Evolutionary conservation across 768 basidiomycete genomes (phyloP).

Genomic region (Gyrodon lividus): DNA sequence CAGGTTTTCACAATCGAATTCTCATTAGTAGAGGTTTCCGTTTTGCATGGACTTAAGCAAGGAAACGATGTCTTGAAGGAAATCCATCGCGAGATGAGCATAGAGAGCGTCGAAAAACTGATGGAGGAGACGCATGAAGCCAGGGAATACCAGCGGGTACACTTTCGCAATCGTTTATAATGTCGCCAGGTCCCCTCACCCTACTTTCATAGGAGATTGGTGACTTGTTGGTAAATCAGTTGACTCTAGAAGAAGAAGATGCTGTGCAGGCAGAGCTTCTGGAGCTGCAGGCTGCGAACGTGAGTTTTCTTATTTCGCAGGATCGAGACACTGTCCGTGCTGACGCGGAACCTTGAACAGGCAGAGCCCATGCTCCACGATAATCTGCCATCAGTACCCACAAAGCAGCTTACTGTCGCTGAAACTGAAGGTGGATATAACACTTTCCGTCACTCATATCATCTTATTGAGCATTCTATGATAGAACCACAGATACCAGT

Average conservation of each 20-base stretch:
- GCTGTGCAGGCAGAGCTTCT: conserved; percentile 83
- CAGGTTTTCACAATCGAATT: conserved; percentile 98
- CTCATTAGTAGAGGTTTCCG: conserved; percentile 89
- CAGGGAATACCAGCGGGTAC: conserved; percentile 83
- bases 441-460: not conserved
- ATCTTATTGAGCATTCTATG: conserved; percentile 2
- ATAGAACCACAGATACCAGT: conserved; percentile 3
- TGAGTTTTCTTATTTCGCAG: conserved; percentile 33
- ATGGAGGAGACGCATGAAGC: conserved; percentile 93
- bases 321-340: not conserved
- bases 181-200: not conserved
- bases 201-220: conserved; percentile 73
- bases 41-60: conserved; percentile 88
- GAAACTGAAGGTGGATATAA: conserved; percentile 33
- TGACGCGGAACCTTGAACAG: conserved; percentile 21
- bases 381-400: conserved; percentile 56
- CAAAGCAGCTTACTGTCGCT: conserved; percentile 36
- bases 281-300: conserved; percentile 62
- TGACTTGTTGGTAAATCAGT: conserved; percentile 76
- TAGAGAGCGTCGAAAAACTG: conserved; percentile 91
- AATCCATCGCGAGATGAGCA: conserved; percentile 90
- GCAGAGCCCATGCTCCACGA: conserved; percentile 29
- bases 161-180: conserved; percentile 18
- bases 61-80: conserved; percentile 92
- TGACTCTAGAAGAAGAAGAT: conserved; percentile 91